Conservation (phyloP, 495 filamentous ascomycete species). For the Daldinia childiae region DNA sequence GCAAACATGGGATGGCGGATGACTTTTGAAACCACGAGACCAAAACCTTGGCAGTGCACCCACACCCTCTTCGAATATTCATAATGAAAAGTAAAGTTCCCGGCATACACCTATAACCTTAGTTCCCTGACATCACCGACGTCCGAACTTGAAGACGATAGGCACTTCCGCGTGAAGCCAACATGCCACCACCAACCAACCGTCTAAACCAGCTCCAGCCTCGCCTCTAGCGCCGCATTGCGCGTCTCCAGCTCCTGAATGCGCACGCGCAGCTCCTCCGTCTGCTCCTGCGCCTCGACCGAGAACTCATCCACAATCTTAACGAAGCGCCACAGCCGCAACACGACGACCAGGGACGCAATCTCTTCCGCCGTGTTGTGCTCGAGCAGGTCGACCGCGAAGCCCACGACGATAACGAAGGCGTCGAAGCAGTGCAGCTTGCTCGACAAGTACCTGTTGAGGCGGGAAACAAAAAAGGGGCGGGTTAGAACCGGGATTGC, state of each 20-base stretch:
- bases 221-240: slow-evolving; percentile 55
- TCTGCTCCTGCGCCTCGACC: slow-evolving; percentile 63
- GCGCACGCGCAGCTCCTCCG: slow-evolving; percentile 50
- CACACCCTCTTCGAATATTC: neutral
- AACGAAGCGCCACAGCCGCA: slow-evolving; percentile 74
- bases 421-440: slow-evolving; percentile 73
- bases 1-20: slow-evolving; percentile 5
- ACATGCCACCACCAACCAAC: neutral
- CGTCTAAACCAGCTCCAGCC: slow-evolving; percentile 41
- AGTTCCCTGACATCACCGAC: slow-evolving; percentile 14
- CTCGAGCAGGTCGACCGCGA: slow-evolving; percentile 66
- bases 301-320: slow-evolving; percentile 73
- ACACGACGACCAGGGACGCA: slow-evolving; percentile 67
- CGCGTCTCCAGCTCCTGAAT: slow-evolving; percentile 57
- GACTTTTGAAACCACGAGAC: neutral
- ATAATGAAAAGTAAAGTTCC: slow-evolving; percentile 18
- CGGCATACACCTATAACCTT: slow-evolving; percentile 32
- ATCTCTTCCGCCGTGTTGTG: slow-evolving; percentile 68
- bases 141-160: neutral
- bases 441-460: slow-evolving; percentile 65
- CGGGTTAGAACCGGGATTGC: too few species aligned
- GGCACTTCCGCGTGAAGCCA: too few species aligned
- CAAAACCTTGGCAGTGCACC: neutral
- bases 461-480: neutral
- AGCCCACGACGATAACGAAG: slow-evolving; percentile 66